Base-by-base conservation (phyloP, 352 stramenopile species). In the Globisporangium paroecandrum region DNA sequence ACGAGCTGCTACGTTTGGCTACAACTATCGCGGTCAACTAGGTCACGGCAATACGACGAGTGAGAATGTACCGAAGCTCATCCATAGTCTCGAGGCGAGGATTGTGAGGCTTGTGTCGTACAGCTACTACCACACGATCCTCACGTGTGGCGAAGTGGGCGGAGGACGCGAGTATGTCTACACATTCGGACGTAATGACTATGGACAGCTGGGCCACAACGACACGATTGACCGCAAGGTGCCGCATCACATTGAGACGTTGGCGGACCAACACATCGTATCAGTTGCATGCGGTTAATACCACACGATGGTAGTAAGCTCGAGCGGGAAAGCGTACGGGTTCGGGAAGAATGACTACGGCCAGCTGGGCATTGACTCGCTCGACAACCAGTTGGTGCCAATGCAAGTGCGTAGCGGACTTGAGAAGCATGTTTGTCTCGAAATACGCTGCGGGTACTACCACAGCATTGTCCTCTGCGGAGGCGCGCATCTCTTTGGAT, bases 341-440 rank as follows among this genome's bases (percentile, higher is more conserved):
- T 97, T 95, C 75, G 94, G 94, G 0, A 98, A 98, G 73, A 98
- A 98, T 68, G 94, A 98, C 63, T 98, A 98, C 54, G 93, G 94
- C 0, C 93, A 98, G 60, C 75, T 98, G 20, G 94, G 94, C 1
- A 34, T 97, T 1, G 89, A 98, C 0, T 74, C 74, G 0, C 67
- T 85, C 43, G 85, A 94, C 9, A 88, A 90, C 55, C 84, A 95
- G 58, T 34, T 89, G 0, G 57, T 81, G 38, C 87, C 85, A 1
- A 66, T 85, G 1, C 79, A 83, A 25, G 74, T 94, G 13, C 70
- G 76, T 47, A 63, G 69, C 2, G 79, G 82, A 25, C 68, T 92
- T 10, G 89, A 95, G 20, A 83, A 80, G 29, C 81, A 93, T n/a
- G 64, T 76, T 1, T 87, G 74, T 43, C 58, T 97, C 10, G 83